Conservation (phyloP, 2,329 filamentous ascomycete genomes). For the Fusarium nygamai region DNA sequence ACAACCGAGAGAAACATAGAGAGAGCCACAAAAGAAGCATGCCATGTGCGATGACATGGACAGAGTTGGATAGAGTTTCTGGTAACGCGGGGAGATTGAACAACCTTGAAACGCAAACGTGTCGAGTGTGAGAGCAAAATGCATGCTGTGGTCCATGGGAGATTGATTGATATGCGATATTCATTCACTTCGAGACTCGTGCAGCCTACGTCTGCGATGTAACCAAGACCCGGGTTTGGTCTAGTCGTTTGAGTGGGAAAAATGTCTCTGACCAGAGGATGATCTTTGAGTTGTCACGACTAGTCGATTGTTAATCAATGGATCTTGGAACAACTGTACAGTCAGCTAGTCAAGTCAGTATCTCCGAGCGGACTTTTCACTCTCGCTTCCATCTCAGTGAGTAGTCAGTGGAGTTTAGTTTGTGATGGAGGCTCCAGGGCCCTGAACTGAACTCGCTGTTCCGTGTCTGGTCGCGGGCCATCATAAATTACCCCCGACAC, state of each 20-base stretch:
- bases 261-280: background rate
- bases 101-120: conserved; percentile 12
- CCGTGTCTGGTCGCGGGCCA: conserved; percentile 7
- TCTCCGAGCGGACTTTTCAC: conserved; percentile 21
- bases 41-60: conserved; percentile 21
- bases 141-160: background rate
- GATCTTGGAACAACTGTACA: background rate
- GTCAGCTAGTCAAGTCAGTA: background rate
- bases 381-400: background rate
- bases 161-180: background rate
- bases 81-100: conserved; percentile 19
- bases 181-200: conserved; percentile 9
- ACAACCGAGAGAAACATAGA: background rate
- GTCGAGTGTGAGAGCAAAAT: background rate
- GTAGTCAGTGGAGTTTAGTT: conserved; percentile 8
- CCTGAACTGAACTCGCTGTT: background rate
- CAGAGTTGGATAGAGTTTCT: conserved; percentile 17
- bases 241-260: background rate
- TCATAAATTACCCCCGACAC: conserved; percentile 13
- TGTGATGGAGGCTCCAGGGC: background rate
- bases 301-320: background rate
- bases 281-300: background rate
- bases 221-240: background rate
- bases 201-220: conserved; percentile 12
- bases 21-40: background rate